Conservation (phyloP, 2,329 filamentous ascomycete species). For the Penicillium sp. region DNA sequence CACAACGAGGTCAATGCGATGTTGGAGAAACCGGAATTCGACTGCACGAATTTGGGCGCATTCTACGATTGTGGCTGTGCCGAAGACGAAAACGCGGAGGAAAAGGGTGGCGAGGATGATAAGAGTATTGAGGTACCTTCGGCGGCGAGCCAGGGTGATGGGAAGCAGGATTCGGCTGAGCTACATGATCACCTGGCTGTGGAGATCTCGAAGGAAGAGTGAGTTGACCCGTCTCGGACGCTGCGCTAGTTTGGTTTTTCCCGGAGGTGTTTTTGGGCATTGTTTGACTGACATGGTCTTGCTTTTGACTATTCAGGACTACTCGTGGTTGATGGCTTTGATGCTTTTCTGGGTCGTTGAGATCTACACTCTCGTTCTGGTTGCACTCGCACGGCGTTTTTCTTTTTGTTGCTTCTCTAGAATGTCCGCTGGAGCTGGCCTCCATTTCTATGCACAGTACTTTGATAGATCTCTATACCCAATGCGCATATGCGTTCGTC, state of each 20-base stretch:
- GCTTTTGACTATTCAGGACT: constrained; percentile 21
- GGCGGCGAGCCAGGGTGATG: constrained; percentile 14
- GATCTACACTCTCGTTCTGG: background rate
- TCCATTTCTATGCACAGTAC: constrained; percentile 16
- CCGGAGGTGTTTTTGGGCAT: constrained; percentile 1
- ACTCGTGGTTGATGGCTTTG: constrained; percentile 31
- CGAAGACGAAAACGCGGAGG: constrained; percentile 53
- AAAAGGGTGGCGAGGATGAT: constrained; percentile 8
- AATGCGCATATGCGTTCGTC: background rate
- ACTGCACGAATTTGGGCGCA: constrained; percentile 67
- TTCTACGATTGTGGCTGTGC: constrained; percentile 70
- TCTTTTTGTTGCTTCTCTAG: background rate
- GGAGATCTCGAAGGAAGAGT: constrained; percentile 44
- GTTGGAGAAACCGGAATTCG: constrained; percentile 63
- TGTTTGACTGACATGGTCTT: constrained; percentile 19
- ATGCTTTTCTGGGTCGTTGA: background rate
- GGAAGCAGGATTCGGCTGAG: constrained; percentile 9
- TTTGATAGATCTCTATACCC: constrained; percentile 14
- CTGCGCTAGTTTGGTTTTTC: background rate
- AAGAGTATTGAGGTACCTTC: constrained; percentile 18
- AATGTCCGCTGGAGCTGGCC: constrained; percentile 15
- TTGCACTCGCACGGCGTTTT: constrained; percentile 9
- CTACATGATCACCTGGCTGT: constrained; percentile 32
- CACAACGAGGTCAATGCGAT: constrained; percentile 69
- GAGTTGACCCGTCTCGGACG: constrained; percentile 20